These are phyloP conservation scores for Radiomyces spectabilis DNA, from an alignment of 192 early-diverging fungal genomes.

Conservation along the genomic window DNA sequence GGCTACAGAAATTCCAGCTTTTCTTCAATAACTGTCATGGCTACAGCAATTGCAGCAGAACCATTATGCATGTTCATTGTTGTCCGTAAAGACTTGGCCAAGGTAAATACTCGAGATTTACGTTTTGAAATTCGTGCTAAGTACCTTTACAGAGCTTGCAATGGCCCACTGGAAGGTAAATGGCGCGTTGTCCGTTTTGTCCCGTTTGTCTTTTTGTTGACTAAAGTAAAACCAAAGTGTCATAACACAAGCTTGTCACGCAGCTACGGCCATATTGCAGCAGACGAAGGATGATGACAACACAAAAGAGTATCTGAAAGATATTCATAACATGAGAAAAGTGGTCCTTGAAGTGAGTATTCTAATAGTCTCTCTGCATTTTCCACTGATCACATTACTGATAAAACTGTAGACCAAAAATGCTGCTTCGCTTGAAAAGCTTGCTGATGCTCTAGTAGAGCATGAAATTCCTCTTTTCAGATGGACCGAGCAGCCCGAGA, in stretches of 20 bases:
- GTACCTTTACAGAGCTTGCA: slow-evolving; percentile 22
- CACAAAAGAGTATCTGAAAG: slow-evolving; percentile 51
- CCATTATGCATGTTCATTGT: slow-evolving; percentile 75
- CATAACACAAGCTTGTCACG: slow-evolving; percentile 71
- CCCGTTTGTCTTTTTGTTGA: background rate
- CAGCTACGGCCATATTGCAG: slow-evolving; percentile 56
- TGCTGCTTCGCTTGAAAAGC: slow-evolving; percentile 46
- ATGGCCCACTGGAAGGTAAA: slow-evolving; percentile 68
- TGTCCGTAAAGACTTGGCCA: slow-evolving; percentile 68
- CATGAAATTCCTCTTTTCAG: slow-evolving; percentile 50
- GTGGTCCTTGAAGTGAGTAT: slow-evolving; percentile 57
- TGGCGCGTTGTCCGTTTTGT: background rate
- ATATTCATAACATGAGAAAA: slow-evolving; percentile 67
- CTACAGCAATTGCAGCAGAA: slow-evolving; percentile 26
- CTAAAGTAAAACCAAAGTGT: too few relatives aligned
- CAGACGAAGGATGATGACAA: slow-evolving; percentile 47
- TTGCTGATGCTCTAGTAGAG: slow-evolving; percentile 44
- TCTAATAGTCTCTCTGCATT: too few relatives aligned
- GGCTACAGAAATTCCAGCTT: too few relatives aligned
- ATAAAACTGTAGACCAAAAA: slow-evolving; percentile 66
- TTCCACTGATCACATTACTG: too few relatives aligned
- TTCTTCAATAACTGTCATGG: background rate
- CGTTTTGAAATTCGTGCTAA: background rate
- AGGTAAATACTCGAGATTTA: slow-evolving; percentile 31
- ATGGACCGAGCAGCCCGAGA: slow-evolving; percentile 76